Percentiles rank a stretch among this genome's conserved stretches.
These are phyloP conservation scores for Oryza longistaminata DNA, from an alignment of 176 grass and related monocot species.

Conservation along the genomic window DNA sequence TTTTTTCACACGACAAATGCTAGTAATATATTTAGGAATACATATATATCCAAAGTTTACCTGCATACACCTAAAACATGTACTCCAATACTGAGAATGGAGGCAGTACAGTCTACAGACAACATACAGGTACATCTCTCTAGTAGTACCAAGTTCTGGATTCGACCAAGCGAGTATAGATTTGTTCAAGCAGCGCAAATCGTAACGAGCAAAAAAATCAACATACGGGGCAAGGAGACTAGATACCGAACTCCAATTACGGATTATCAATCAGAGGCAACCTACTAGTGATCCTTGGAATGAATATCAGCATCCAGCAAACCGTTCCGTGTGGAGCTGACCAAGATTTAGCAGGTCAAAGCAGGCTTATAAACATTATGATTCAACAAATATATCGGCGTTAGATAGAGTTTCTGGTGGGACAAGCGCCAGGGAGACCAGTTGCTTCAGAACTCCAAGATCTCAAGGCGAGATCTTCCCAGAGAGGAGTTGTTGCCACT, in stretches of 20 bases:
- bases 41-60: no score
- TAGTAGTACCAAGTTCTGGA: neutral
- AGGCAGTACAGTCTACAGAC: no score
- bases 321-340: neutral
- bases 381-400: neutral
- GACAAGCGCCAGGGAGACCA: neutral
- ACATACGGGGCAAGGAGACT: neutral
- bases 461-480: conserved; percentile 42
- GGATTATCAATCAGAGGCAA: neutral
- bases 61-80: no score
- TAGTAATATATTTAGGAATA: no score
- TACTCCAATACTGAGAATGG: no score
- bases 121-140: no score
- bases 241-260: neutral
- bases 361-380: neutral
- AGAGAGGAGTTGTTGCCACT: neutral
- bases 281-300: neutral
- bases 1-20: no score
- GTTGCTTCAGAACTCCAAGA: neutral
- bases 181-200: neutral
- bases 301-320: neutral
- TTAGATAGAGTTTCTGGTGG: neutral
- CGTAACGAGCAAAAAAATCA: no score
- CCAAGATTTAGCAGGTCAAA: neutral
- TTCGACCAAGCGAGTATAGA: neutral